phyloP scores from a whole-genome alignment of 352 stramenopile species.

The Peronospora destructor region DNA sequence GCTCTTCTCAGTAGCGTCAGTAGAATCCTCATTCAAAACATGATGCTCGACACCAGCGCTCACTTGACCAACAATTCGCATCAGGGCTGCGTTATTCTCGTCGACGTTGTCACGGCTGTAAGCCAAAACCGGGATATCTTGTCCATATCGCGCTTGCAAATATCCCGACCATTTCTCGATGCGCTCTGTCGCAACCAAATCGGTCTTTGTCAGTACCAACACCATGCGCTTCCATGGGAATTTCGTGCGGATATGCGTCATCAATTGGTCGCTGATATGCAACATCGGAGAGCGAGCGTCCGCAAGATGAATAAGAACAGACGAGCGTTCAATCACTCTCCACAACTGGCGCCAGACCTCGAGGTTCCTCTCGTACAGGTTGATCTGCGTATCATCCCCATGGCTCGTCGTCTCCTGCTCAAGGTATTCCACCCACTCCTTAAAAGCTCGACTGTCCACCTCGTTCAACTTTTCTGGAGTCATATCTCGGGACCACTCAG shows the following conservation, averaged over 20 bases:
- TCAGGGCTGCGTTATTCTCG: conserved; percentile 38
- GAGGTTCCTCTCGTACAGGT: conserved; percentile 75
- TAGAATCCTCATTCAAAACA: background rate
- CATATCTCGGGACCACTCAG: conserved; percentile 58
- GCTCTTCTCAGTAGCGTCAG: conserved; percentile 86
- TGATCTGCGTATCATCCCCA: conserved; percentile 29
- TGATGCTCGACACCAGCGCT: conserved; percentile 24
- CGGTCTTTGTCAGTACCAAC: conserved; percentile 99
- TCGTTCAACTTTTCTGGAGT: conserved; percentile 51
- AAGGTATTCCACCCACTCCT: conserved; percentile 42
- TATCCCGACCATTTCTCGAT: conserved; percentile 92
- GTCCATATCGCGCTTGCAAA: conserved; percentile 76
- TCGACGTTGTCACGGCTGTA: conserved; percentile 63
- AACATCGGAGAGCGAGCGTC: conserved; percentile 67
- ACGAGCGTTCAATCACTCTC: conserved; percentile 70
- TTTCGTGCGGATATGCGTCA: conserved; percentile 37
- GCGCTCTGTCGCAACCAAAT: conserved; percentile 84
- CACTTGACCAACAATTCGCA: conserved; percentile 37
- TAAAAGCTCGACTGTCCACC: conserved; percentile 50
- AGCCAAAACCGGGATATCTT: conserved; percentile 77
- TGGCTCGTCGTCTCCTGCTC: conserved; percentile 19
- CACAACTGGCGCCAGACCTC: conserved; percentile 81
- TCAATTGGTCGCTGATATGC: conserved; percentile 61
- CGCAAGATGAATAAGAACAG: conserved; percentile 68
- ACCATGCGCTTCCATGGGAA: conserved; percentile 88